A percentile compares a stretch with the other conserved stretches of the same genome.
Evolutionary conservation across 768 basidiomycete genomes (phyloP).

Genomic region (Neoboletus magnificus): DNA sequence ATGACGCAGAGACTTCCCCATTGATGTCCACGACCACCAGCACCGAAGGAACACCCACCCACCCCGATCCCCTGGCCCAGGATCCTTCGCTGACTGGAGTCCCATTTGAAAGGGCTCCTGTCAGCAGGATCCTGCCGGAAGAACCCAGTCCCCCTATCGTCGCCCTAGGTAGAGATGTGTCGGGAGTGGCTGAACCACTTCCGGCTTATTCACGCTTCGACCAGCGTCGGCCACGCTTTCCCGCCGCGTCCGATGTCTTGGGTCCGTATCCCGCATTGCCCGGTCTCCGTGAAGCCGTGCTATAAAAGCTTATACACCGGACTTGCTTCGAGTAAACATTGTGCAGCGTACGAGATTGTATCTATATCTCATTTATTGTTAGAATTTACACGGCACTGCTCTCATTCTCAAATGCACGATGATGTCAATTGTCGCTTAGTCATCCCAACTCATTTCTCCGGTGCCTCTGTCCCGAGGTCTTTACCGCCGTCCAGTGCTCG

Average conservation of each 20-base stretch:
- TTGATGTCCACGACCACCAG: background rate
- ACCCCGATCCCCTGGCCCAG: slow-evolving; percentile 5
- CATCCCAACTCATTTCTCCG: no score
- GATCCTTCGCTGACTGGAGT: slow-evolving; percentile 18
- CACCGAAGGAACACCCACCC: background rate
- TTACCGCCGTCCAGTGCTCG: background rate
- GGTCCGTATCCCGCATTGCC: slow-evolving; percentile 30
- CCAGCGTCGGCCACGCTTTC: slow-evolving; percentile 15
- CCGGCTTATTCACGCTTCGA: slow-evolving; percentile 32
- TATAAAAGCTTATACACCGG: background rate
- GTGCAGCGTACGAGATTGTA: background rate
- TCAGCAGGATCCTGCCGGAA: background rate
- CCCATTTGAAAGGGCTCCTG: slow-evolving; percentile 3
- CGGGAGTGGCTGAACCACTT: slow-evolving; percentile 9
- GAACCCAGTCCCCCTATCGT: background rate
- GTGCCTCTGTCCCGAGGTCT: background rate
- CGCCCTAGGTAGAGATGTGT: background rate
- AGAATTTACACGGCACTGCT: background rate
- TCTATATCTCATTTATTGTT: slow-evolving; percentile 6
- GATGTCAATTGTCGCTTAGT: slow-evolving; percentile 11
- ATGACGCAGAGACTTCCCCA: background rate
- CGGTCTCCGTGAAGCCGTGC: background rate
- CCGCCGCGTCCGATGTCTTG: slow-evolving; percentile 15
- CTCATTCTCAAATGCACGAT: no score
- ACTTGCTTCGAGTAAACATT: background rate